These are phyloP conservation scores for Psilocybe azurescens DNA, from an alignment of 768 basidiomycete genomes.

Conservation along the genomic window DNA sequence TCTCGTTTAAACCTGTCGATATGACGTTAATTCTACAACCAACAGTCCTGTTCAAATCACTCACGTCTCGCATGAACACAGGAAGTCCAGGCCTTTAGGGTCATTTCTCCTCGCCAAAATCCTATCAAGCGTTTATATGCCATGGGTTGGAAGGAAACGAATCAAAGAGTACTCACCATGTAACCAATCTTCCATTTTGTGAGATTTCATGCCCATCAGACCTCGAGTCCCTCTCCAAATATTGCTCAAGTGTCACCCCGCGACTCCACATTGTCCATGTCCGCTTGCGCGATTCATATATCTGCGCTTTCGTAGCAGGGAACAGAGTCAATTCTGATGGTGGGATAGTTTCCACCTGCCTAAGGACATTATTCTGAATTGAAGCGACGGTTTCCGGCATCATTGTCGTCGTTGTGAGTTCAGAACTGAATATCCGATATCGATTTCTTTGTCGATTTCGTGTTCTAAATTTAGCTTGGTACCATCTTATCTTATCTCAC, in stretches of 20 bases:
- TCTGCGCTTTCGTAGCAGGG: slow-evolving; percentile 17
- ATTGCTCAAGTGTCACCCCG: slow-evolving; percentile 19
- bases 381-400: no score
- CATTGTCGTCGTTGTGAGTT: no score
- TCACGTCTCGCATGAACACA: slow-evolving; percentile 69
- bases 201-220: slow-evolving; percentile 41
- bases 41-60: not conserved
- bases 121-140: slow-evolving; percentile 37
- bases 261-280: slow-evolving; percentile 17
- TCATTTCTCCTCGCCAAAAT: slow-evolving; percentile 59
- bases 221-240: slow-evolving; percentile 17
- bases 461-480: no score
- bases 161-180: slow-evolving; percentile 44
- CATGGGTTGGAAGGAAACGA: no score
- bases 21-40: not conserved
- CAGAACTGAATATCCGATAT: no score
- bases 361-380: no score
- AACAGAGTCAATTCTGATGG: slow-evolving; percentile 45
- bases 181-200: slow-evolving; percentile 47
- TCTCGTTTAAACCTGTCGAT: slow-evolving; percentile 13
- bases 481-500: no score
- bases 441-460: no score
- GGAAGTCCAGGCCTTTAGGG: slow-evolving; percentile 56
- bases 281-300: slow-evolving; percentile 20
- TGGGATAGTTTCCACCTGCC: not conserved